These are phyloP conservation scores for Cenococcum geophilum DNA, from an alignment of 495 filamentous ascomycete species.

Conservation along the genomic window DNA sequence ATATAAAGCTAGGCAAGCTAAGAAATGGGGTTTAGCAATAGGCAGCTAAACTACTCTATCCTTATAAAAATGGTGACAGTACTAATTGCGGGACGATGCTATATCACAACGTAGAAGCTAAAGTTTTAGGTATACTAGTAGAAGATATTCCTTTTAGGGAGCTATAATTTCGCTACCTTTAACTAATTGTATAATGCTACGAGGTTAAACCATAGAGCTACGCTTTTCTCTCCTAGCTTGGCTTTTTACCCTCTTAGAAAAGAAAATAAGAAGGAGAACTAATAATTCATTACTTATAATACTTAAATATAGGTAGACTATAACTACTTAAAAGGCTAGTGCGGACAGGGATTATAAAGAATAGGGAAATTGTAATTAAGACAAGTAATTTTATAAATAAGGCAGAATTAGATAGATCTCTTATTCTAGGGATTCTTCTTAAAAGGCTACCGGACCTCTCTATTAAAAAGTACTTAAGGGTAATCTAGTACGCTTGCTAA, in stretches of 20 bases:
- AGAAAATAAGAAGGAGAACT: constrained; percentile 2
- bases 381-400: neutral
- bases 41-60: neutral
- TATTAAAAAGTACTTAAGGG: neutral
- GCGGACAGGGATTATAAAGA: neutral
- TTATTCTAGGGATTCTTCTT: neutral
- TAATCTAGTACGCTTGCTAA: constrained; percentile 2
- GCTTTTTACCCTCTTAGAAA: neutral
- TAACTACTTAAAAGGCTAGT: neutral
- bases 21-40: neutral
- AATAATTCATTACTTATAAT: neutral
- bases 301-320: neutral
- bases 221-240: neutral
- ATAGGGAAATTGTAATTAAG: neutral
- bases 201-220: neutral
- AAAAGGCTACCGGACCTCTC: neutral
- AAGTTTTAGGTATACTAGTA: neutral
- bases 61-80: neutral
- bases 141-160: constrained; percentile 1
- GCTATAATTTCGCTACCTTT: neutral
- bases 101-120: neutral
- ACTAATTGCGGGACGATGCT: constrained; percentile 1
- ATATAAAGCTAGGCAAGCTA: neutral
- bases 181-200: neutral
- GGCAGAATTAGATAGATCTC: neutral